Conservation (phyloP, 1,139 yeast species). For the Nakaseomyces uthaithaninus region DNA sequence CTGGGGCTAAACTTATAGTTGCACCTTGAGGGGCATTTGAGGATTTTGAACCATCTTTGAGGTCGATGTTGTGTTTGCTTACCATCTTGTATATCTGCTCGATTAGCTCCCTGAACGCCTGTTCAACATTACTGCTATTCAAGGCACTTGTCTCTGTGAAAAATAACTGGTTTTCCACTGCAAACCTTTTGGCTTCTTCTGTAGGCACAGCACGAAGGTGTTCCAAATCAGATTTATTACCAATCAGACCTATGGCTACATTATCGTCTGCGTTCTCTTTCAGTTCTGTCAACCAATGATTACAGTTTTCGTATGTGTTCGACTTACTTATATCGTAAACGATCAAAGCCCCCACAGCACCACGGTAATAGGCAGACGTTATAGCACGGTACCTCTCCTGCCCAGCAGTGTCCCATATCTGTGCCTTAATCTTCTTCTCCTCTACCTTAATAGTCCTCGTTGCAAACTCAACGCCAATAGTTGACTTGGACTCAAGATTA, state of each 20-base stretch:
- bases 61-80: conserved; percentile 76
- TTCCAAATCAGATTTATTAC: conserved; percentile 91
- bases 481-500: conserved; percentile 86
- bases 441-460: conserved; percentile 92
- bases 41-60: conserved; percentile 45
- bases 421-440: conserved; percentile 92
- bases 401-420: conserved; percentile 99
- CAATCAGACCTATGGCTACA: conserved; percentile 92
- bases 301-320: conserved; percentile 85
- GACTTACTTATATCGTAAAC: conserved; percentile 94
- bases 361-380: conserved; percentile 94
- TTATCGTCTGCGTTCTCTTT: conserved; percentile 97
- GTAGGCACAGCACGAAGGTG: conserved; percentile 96
- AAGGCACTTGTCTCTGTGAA: conserved; percentile 98
- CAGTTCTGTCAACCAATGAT: conserved; percentile 91
- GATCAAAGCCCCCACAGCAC: conserved; percentile 95
- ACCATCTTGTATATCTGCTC: conserved; percentile 91
- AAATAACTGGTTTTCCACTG: conserved; percentile 82
- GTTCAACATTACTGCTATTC: conserved; percentile 89
- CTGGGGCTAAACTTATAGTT: conserved; percentile 87
- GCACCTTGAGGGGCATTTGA: conserved; percentile 57
- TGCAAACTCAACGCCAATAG: conserved; percentile 97
- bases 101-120: conserved; percentile 84
- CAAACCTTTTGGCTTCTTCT: conserved; percentile 93
- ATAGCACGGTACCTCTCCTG: conserved; percentile 98